A percentile compares a stretch with the other conserved stretches of the same genome.
Evolutionary conservation across 306 rosid genomes (phyloP).

Genomic region (Begonia masoniana): DNA sequence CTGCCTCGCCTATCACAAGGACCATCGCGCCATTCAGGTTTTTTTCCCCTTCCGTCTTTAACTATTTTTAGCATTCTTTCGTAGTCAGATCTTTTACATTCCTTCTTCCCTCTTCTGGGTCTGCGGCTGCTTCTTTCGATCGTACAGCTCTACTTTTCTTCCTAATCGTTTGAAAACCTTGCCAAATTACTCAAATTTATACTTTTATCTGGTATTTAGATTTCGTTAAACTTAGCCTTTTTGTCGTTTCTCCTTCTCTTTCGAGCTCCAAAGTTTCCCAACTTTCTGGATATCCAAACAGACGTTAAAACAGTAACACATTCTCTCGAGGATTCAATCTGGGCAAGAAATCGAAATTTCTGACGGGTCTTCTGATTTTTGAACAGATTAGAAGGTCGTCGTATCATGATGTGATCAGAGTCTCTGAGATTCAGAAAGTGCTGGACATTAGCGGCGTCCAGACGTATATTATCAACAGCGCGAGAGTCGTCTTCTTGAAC

Average conservation of each 20-base stretch:
- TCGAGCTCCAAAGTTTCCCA: not conserved
- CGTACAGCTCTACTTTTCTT: not conserved
- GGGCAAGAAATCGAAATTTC: not conserved
- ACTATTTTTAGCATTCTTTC: constrained; percentile 2
- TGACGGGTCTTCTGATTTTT: constrained; percentile 3
- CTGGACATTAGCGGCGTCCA: constrained; percentile 86
- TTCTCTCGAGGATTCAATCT: too few species aligned
- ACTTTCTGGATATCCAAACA: not conserved
- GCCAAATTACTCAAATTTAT: too few species aligned
- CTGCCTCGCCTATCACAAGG: constrained; percentile 68
- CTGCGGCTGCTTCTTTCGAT: constrained; percentile 2
- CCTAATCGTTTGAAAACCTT: not conserved
- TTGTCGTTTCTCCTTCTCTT: constrained; percentile 4
- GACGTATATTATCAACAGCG: constrained; percentile 97
- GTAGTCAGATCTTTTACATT: not conserved
- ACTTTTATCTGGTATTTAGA: not conserved
- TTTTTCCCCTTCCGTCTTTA: not conserved
- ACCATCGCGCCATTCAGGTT: constrained; percentile 91
- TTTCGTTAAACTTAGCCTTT: not conserved
- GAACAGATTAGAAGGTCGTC: constrained; percentile 91
- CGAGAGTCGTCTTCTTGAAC: constrained; percentile 88
- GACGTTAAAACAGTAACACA: not conserved
- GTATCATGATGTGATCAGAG: constrained; percentile 90
- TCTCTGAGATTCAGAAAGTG: constrained; percentile 88
- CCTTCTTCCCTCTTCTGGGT: constrained; percentile 2